Conservation (phyloP, 1,284 basidiomycete species). For the Ganoderma sp. region DNA sequence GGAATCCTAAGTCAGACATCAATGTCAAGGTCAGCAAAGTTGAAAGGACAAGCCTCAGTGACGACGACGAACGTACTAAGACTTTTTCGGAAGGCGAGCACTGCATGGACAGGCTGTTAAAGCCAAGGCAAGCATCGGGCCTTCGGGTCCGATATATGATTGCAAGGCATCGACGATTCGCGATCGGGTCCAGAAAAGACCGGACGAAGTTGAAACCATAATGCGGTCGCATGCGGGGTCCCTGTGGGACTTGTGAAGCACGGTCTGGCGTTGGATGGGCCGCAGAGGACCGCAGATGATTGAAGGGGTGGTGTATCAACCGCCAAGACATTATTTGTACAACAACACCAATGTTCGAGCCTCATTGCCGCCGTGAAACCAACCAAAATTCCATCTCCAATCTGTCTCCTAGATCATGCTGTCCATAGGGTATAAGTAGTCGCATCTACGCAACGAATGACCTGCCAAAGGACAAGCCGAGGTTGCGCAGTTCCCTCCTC, state of each 20-base stretch:
- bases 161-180: background rate
- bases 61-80: background rate
- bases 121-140: background rate
- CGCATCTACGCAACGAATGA: constrained; percentile 35
- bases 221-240: background rate
- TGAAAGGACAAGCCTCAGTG: background rate
- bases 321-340: background rate
- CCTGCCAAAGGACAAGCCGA: constrained; percentile 34
- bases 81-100: background rate
- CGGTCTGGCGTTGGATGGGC: background rate
- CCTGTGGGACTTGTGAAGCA: background rate
- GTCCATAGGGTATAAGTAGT: background rate
- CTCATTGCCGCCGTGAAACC: background rate
- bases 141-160: background rate
- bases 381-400: background rate
- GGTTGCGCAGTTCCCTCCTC: constrained; percentile 32
- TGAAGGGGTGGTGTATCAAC: background rate
- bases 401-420: background rate
- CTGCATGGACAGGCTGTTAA: background rate
- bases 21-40: background rate
- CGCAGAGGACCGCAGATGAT: background rate
- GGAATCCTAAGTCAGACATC: background rate
- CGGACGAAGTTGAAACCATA: background rate
- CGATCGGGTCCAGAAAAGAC: background rate
- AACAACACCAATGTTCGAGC: background rate